phyloP scores from a whole-genome alignment of 73 alveolate species.

The Tetrahymena thermophila region DNA sequence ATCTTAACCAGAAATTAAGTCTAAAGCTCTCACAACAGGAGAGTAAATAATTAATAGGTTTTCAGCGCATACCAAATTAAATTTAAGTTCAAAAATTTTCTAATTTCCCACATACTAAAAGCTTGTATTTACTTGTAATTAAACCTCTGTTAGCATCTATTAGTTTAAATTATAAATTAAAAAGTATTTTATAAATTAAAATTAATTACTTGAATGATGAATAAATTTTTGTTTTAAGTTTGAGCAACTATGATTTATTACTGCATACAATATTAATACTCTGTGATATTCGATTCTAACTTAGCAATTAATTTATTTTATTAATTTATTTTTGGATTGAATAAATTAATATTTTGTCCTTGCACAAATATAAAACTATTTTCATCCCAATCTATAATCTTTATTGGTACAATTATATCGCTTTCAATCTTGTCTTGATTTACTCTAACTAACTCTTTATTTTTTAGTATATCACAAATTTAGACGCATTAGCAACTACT shows the following conservation, averaged over 20 bases:
- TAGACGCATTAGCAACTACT: not conserved
- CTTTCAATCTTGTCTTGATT: too few relatives aligned
- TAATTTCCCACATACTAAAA: too few relatives aligned
- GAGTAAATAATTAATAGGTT: not conserved
- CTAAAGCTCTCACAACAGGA: not conserved
- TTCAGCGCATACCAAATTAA: not conserved
- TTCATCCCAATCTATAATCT: not conserved
- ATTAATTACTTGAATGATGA: not conserved
- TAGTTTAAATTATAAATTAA: too few relatives aligned
- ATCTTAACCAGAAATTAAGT: not conserved
- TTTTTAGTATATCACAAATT: not conserved
- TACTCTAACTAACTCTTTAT: too few relatives aligned
- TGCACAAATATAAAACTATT: not conserved
- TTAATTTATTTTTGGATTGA: not conserved
- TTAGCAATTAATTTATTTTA: not conserved
- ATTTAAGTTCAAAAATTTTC: not conserved
- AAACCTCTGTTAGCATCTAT: not conserved
- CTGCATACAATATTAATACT: not conserved
- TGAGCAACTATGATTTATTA: not conserved
- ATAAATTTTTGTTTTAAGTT: not conserved
- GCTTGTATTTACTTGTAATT: not conserved
- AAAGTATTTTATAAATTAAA: too few relatives aligned
- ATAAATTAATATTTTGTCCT: too few relatives aligned
- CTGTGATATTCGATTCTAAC: not conserved
- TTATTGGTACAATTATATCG: not conserved